Conservation (phyloP, 2,329 filamentous ascomycete genomes). For the Meredithiella fracta region DNA sequence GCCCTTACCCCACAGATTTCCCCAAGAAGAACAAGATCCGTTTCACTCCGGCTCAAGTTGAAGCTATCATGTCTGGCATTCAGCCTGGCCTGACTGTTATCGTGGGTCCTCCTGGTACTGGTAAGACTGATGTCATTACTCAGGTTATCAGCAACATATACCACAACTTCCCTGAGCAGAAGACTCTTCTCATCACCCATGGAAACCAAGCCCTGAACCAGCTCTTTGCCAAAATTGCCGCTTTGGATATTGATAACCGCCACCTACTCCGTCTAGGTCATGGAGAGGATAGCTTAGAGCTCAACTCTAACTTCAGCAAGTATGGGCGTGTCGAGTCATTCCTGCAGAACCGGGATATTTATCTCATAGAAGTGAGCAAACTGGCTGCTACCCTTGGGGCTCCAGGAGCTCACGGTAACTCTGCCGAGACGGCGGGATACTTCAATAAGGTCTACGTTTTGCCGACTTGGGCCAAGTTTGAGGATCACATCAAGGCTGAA, state of each 20-base stretch:
- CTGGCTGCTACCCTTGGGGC: slow-evolving; percentile 72
- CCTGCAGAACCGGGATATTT: slow-evolving; percentile 65
- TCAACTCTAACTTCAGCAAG: slow-evolving; percentile 79
- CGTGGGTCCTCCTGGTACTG: slow-evolving; percentile 87
- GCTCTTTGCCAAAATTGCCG: slow-evolving; percentile 94
- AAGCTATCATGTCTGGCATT: slow-evolving; percentile 83
- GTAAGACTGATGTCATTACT: slow-evolving; percentile 97
- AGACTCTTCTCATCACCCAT: slow-evolving; percentile 82
- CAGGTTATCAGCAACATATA: slow-evolving; percentile 99
- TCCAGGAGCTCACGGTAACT: slow-evolving; percentile 86
- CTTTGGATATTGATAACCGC: slow-evolving; percentile 84
- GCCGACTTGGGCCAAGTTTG: slow-evolving; percentile 77
- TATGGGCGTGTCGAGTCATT: slow-evolving; percentile 90
- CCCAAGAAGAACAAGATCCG: slow-evolving; percentile 69
- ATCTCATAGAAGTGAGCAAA: slow-evolving; percentile 69
- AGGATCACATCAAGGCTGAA: slow-evolving; percentile 37
- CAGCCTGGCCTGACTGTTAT: slow-evolving; percentile 89
- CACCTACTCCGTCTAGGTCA: slow-evolving; percentile 86
- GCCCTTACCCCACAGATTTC: slow-evolving; percentile 73
- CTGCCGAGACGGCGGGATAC: slow-evolving; percentile 91
- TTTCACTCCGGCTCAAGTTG: slow-evolving; percentile 80
- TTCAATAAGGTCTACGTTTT: slow-evolving; percentile 86
- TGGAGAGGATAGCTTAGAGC: slow-evolving; percentile 84
- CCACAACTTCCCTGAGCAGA: slow-evolving; percentile 87
- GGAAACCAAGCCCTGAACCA: slow-evolving; percentile 98